Evolutionary conservation across 1,284 basidiomycete genomes (phyloP).

Genomic region (Pseudozyma pruni): DNA sequence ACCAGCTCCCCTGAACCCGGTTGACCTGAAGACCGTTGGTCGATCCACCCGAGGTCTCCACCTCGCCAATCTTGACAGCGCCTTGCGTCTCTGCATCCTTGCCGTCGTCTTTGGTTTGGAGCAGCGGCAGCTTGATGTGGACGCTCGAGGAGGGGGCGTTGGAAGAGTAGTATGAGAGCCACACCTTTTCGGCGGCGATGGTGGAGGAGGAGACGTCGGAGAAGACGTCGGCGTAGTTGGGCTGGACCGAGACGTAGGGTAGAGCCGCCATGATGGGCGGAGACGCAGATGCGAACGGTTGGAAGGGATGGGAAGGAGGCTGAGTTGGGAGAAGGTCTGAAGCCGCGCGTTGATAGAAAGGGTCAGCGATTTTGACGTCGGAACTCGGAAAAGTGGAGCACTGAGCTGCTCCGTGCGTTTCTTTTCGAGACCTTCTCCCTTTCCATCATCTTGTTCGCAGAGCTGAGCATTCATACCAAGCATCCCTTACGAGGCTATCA

Average conservation of each 20-base stretch:
- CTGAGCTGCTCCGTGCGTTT: too few species aligned
- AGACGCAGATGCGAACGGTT: background rate
- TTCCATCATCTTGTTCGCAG: too few species aligned
- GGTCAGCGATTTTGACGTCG: too few species aligned
- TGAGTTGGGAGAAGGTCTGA: background rate
- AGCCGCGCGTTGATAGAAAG: background rate
- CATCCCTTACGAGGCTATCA: too few species aligned
- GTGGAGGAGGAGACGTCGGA: slow-evolving; percentile 73
- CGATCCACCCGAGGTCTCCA: slow-evolving; percentile 23
- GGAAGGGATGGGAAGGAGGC: background rate
- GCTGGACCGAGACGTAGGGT: slow-evolving; percentile 73
- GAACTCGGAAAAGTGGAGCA: too few species aligned
- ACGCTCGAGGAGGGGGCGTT: slow-evolving; percentile 51
- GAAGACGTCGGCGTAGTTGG: slow-evolving; percentile 74
- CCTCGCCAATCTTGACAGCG: slow-evolving; percentile 43
- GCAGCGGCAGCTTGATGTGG: slow-evolving; percentile 43
- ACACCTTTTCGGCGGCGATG: slow-evolving; percentile 75
- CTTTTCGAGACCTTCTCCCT: background rate
- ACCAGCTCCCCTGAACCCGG: slow-evolving; percentile 26
- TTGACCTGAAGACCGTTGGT: slow-evolving; percentile 17
- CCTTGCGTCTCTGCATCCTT: slow-evolving; percentile 44
- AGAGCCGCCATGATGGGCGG: slow-evolving; percentile 43
- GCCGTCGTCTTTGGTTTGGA: slow-evolving; percentile 47
- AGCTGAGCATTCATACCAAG: too few species aligned
- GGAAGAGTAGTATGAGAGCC: slow-evolving; percentile 76